Base-by-base conservation (phyloP, 495 filamentous ascomycete species). In the Talaromyces nanjingensis region DNA sequence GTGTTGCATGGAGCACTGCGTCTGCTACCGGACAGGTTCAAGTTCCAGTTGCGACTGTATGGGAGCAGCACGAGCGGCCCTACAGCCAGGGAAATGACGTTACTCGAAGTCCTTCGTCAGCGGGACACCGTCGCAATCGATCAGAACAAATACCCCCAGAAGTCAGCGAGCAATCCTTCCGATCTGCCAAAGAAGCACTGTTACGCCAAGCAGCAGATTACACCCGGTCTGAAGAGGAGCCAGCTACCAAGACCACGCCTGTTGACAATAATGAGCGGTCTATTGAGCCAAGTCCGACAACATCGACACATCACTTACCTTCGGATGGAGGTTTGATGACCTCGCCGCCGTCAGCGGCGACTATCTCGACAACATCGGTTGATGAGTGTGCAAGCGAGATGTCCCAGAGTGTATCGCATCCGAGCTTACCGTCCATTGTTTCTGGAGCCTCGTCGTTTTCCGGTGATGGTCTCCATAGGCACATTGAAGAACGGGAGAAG, bases 371-470 rank as follows among this genome's bases (percentile, higher is more conserved):
- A 5, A 77, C 77, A 1, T 80, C 79, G 24, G 73, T 74, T 16
- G 83, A 84, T 63, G 80, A 85, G 52, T 78, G 81, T 62, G 76
- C 81, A 8, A 85, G 86, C 24, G 81, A 76, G 59, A 86, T 83
- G 73, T 81, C 83, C 27, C 83, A 83, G 45, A 89, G 86, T 69
- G 85, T 82, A 42, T 90, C 89, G 16, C 87, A 91, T 65, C 89
- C 89, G 14, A 91, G 89, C 49, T 81, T 92, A 6, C 89, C 89
- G 3, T 89, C 89, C 45, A 82, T 92, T 6, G 78, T 91, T 14
- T 91, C 89, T 33, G 86, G 88, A n/a, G 88, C 88, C n/a, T 90
- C 89, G 29, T 92, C 89, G n/a, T 76, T 91, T 20, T 91, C 87
- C 20, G 86, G 72, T n/a, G 75, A 78, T 65, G 72, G 73, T 3